Conservation (phyloP, 1,139 yeast genomes). For the Waltiozyma sp. region DNA sequence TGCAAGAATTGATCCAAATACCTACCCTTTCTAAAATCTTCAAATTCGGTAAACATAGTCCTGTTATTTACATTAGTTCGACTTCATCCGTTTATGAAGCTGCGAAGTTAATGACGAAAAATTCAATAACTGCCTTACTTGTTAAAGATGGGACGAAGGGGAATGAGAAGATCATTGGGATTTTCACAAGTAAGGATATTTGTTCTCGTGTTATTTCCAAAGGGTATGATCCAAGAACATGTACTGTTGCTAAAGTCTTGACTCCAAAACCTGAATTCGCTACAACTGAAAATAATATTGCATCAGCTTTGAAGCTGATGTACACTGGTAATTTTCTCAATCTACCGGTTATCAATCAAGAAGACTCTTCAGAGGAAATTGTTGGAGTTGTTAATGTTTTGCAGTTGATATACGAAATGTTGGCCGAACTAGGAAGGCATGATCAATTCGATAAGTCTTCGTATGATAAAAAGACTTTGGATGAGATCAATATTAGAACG, state of each 20-base stretch:
- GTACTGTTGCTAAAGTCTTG: constrained; percentile 28
- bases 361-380: constrained; percentile 16
- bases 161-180: constrained; percentile 25
- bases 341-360: constrained; percentile 25
- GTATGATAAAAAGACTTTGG: constrained; percentile 15
- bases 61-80: constrained; percentile 24
- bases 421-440: constrained; percentile 21
- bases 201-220: constrained; percentile 28
- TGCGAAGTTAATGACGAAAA: constrained; percentile 22
- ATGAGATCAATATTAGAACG: constrained; percentile 16
- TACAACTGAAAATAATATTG: constrained; percentile 23
- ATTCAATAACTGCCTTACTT: constrained; percentile 27
- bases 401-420: constrained; percentile 27
- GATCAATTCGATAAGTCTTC: constrained; percentile 17
- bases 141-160: constrained; percentile 22
- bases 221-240: constrained; percentile 22
- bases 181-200: constrained; percentile 31
- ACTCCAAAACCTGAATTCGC: constrained; percentile 33
- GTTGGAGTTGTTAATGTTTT: constrained; percentile 30
- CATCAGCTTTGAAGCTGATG: constrained; percentile 30
- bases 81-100: constrained; percentile 25
- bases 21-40: constrained; percentile 26
- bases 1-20: constrained; percentile 26
- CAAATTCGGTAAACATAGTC: constrained; percentile 10
- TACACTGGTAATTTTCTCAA: constrained; percentile 31